Base-by-base conservation (phyloP, 192 early-diverging fungal genomes). In the Coemansia sp. region DNA sequence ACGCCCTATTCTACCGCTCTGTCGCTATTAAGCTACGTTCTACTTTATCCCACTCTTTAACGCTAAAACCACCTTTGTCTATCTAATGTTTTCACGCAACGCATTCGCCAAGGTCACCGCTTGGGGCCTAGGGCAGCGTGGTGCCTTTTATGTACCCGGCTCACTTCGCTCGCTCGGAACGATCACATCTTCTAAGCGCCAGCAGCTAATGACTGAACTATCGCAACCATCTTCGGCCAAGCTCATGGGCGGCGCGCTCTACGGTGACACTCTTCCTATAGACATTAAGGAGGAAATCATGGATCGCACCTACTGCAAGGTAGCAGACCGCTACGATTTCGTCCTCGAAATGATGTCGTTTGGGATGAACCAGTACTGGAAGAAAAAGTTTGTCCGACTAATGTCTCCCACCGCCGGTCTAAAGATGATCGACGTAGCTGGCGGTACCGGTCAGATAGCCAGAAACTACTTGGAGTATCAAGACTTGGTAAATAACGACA, bases 361-460 rank as follows among this genome's bases (percentile, higher is more conserved):
- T 12, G 93, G 93, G 15, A 79, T 98, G 24, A 96, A 98, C 78
- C 86, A 93, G 65, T 69, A 94, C 38, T 97, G 95, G 97, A 98
- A 97, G 76, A 91, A 94, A 65, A 85, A 90, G 70, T 94, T 93
- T 78, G 92, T 98, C 60, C 79, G 88, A 22, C 85, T 81, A 7
- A 84, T 98, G 72, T 87, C 91, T 5, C 93, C 97, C 2, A 81
- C 84, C 5, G 89, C 90, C n/a, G 88, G 88, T 10, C 95, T 92
- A 18, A 88, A 87, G 53, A 81, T 97, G 15, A 77, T 98, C 64
- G 97, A 98, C 78, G 95, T 98, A 40, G 97, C 97, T 12, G 97
- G 97, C 34, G 97, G 97, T 62, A 97, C 97, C 34, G 94, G 94
- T 69, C 95, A 98, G 63, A 96, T 98, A 78, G 95, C 95, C 9